Evolutionary conservation across 2,329 filamentous ascomycete species (phyloP).

Genomic region (Ustulina deusta): DNA sequence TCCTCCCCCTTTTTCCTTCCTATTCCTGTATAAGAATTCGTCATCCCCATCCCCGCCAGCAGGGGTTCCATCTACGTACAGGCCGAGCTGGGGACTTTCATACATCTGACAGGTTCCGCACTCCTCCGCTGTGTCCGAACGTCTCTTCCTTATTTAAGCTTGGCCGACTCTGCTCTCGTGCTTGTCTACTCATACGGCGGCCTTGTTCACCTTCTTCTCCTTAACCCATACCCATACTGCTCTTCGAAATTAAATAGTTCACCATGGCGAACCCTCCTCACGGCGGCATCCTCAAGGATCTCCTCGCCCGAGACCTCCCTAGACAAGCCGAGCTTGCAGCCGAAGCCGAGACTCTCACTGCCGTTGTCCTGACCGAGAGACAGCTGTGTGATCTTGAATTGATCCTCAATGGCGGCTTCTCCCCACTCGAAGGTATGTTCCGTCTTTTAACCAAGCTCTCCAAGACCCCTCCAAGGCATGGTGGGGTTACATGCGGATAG

Average conservation of each 20-base stretch:
- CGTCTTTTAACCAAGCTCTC: background rate
- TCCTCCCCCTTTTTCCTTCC: background rate
- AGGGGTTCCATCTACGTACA: constrained; percentile 33
- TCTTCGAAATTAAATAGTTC: constrained; percentile 29
- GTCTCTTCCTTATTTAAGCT: constrained; percentile 28
- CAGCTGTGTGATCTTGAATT: constrained; percentile 98
- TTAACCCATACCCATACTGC: constrained; percentile 4
- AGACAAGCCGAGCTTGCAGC: constrained; percentile 81
- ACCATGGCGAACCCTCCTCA: constrained; percentile 79
- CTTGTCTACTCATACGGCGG: constrained; percentile 2
- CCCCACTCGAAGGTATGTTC: constrained; percentile 88
- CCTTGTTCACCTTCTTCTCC: constrained; percentile 11
- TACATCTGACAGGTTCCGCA: constrained; percentile 26
- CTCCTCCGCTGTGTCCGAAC: constrained; percentile 2
- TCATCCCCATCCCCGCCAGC: constrained; percentile 21
- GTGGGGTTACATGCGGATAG: constrained; percentile 26
- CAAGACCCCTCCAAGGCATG: constrained; percentile 21
- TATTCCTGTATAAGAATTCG: constrained; percentile 12
- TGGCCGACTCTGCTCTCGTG: constrained; percentile 20
- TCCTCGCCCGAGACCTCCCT: constrained; percentile 91
- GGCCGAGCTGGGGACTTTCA: constrained; percentile 21
- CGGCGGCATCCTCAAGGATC: constrained; percentile 97
- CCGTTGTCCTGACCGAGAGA: constrained; percentile 87
- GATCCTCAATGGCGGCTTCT: constrained; percentile 97
- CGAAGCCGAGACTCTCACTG: constrained; percentile 88